phyloP scores from a whole-genome alignment of 2,329 filamentous ascomycete species.

The Rutstroemia sp. region DNA sequence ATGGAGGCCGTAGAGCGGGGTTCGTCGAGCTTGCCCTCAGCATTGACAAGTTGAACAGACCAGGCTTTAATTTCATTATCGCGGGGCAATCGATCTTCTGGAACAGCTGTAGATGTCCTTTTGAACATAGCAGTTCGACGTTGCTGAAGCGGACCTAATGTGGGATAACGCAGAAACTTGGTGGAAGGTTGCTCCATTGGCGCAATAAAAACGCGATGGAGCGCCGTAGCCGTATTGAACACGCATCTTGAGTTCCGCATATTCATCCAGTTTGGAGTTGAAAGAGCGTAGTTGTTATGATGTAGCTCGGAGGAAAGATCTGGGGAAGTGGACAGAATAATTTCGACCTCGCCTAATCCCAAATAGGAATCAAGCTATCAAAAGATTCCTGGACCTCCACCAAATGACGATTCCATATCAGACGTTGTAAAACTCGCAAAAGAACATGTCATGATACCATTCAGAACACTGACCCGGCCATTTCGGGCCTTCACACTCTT shows the following conservation, averaged over 20 bases:
- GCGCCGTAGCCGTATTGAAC: conserved; percentile 38
- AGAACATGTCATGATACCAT: conserved; percentile 13
- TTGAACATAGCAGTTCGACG: neutral
- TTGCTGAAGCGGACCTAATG: neutral
- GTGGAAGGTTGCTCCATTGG: conserved; percentile 27
- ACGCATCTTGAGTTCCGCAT: conserved; percentile 27
- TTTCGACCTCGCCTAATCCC: conserved; percentile 1
- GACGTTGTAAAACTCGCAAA: neutral
- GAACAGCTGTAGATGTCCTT: conserved; percentile 1
- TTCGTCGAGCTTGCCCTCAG: conserved; percentile 27
- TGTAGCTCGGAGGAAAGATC: neutral
- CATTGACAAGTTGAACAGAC: conserved; percentile 37
- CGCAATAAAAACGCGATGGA: conserved; percentile 40
- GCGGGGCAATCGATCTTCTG: conserved; percentile 30
- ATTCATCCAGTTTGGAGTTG: neutral
- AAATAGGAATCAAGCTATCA: neutral
- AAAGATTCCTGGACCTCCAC: neutral
- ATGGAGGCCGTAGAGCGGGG: conserved; percentile 29
- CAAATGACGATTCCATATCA: neutral
- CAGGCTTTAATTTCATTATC: conserved; percentile 41
- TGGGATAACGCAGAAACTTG: conserved; percentile 15
- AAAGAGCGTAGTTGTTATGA: neutral
- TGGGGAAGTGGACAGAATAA: neutral
- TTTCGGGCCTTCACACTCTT: neutral
- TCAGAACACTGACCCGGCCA: neutral